These are phyloP conservation scores for Cordyceps tenuipes DNA, from an alignment of 2,329 filamentous ascomycete genomes.

Conservation along the genomic window DNA sequence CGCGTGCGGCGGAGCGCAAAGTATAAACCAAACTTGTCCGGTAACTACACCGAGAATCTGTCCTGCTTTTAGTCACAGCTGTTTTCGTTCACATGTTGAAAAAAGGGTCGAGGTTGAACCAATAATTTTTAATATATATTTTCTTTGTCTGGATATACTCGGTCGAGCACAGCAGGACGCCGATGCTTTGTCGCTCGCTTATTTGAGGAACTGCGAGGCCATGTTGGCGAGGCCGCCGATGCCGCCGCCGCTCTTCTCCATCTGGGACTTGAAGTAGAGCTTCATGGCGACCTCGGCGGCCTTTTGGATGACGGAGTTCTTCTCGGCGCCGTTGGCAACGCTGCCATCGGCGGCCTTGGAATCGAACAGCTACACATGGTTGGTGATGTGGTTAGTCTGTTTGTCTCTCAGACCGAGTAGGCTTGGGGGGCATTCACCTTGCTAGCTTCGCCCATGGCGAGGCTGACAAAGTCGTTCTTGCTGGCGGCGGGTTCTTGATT, in stretches of 20 bases:
- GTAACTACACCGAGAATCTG: neutral
- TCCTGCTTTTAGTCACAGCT: neutral
- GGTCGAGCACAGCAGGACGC: neutral
- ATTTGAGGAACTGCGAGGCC: slow-evolving; percentile 40
- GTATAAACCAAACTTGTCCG: neutral
- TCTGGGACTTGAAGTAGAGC: slow-evolving; percentile 79
- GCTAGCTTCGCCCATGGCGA: slow-evolving; percentile 82
- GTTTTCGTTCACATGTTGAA: neutral
- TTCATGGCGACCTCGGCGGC: slow-evolving; percentile 83
- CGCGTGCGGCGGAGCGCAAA: no score
- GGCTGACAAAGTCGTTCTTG: slow-evolving; percentile 72
- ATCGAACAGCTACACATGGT: slow-evolving; percentile 45
- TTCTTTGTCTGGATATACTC: neutral
- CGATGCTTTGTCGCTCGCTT: neutral
- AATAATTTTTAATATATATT: neutral
- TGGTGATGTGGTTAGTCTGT: neutral
- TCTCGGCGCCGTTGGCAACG: slow-evolving; percentile 53
- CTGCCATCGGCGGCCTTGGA: slow-evolving; percentile 46
- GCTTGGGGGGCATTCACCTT: slow-evolving; percentile 42
- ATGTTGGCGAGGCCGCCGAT: slow-evolving; percentile 31
- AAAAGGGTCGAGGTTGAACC: neutral
- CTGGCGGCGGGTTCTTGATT: slow-evolving; percentile 45
- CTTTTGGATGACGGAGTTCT: slow-evolving; percentile 70
- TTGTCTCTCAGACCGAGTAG: neutral
- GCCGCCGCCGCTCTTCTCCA: slow-evolving; percentile 28